Percentiles rank a stretch among this genome's conserved stretches.
Evolutionary conservation across 768 basidiomycete species (phyloP).

Genomic region (Lentinula guzmanii): DNA sequence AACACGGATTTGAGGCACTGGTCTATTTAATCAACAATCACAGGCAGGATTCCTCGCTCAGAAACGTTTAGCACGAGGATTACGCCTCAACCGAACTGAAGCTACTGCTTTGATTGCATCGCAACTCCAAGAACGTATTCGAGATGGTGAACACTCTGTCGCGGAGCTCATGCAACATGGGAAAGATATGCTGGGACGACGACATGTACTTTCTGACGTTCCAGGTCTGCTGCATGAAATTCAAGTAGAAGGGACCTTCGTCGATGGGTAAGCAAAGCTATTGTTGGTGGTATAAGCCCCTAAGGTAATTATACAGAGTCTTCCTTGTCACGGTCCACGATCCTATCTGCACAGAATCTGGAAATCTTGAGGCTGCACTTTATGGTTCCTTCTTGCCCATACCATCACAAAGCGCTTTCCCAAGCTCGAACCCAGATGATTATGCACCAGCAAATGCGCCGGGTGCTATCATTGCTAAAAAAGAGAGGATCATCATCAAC

Average conservation of each 20-base stretch:
- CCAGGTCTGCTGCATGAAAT: constrained; percentile 74
- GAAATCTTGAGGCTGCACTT: constrained; percentile 78
- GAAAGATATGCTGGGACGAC: constrained; percentile 78
- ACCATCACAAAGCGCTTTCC: constrained; percentile 63
- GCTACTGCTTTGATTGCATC: constrained; percentile 84
- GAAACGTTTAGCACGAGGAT: constrained; percentile 89
- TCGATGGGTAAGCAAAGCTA: constrained; percentile 57
- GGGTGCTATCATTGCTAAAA: constrained; percentile 68
- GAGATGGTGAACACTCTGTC: constrained; percentile 85
- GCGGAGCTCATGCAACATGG: constrained; percentile 92
- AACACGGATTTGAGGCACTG: background rate
- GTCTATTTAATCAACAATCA: background rate
- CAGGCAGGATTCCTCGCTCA: constrained; percentile 89
- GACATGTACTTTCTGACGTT: constrained; percentile 86
- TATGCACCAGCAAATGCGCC: constrained; percentile 55
- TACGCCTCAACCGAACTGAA: constrained; percentile 83
- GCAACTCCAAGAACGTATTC: constrained; percentile 90
- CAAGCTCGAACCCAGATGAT: constrained; percentile 38
- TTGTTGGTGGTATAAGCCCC: background rate
- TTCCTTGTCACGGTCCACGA: constrained; percentile 98
- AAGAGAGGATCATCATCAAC: constrained; percentile 71
- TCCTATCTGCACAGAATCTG: constrained; percentile 81
- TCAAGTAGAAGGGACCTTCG: constrained; percentile 91
- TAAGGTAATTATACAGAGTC: constrained; percentile 37
- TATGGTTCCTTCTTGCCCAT: constrained; percentile 91